Percentiles rank a stretch among this genome's conserved stretches.
Conservation (phyloP, 192 early-diverging fungal genomes). For the Endogone sp. region DNA sequence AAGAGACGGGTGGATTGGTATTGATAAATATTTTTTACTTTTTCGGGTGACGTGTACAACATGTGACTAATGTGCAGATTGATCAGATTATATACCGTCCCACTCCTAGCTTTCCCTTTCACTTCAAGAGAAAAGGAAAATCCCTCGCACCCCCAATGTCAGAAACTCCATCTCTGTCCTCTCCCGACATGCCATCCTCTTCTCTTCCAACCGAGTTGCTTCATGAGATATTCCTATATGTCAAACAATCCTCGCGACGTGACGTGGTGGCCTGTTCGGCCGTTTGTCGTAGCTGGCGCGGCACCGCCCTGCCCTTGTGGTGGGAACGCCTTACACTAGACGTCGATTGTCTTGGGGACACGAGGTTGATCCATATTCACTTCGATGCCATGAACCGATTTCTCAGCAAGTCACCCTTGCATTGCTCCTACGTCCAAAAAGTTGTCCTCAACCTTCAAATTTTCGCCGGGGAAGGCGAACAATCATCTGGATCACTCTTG, state of each 20-base stretch:
- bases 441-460: not conserved
- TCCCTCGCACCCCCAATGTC: no score
- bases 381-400: not conserved
- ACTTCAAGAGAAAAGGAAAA: no score
- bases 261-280: not conserved
- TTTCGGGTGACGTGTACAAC: not conserved
- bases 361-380: not conserved
- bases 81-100: not conserved
- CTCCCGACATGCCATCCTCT: not conserved
- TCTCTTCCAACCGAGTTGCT: not conserved
- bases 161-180: not conserved
- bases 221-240: not conserved
- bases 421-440: not conserved
- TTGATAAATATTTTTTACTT: not conserved
- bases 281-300: not conserved
- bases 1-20: not conserved
- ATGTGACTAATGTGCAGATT: not conserved
- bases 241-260: not conserved
- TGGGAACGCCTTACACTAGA: not conserved
- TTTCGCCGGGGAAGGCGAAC: not conserved
- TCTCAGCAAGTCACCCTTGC: not conserved
- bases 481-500: not conserved
- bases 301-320: not conserved
- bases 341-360: not conserved
- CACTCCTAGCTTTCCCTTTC: no score